Evolutionary conservation across 345 rosid genomes (phyloP), one percentile per base, ranked within the genome.

Genomic region (Lenwebbia sp.): DNA sequence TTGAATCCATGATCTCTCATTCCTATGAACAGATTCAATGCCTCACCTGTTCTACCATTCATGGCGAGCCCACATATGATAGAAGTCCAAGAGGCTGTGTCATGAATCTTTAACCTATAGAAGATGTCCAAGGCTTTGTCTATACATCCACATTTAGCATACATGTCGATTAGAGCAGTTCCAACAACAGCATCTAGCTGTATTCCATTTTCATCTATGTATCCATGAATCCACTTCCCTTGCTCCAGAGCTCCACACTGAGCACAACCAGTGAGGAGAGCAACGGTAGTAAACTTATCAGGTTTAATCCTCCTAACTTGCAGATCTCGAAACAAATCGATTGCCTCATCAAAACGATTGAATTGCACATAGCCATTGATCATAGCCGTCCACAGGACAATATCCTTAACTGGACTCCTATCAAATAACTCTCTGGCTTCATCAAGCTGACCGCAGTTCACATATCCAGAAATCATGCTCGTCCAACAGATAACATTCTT

Each of bases 301-400:
- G 93, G 95, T 75, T 86, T 94, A 50, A 94, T 83, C 86, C 91
- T 88, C 54, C 5, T 84, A 3, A 76, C 85, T 84, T 93, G 98
- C 98, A 95, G 94, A 47, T 88, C 89, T 83, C 91, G 87, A 78
- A 94, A 95, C 85, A 95, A 87, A 13, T 87, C 86, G 4, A 94
- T 53, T 6, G 98, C 96, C 82, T 94, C 93, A 9, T 92, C 94
- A 54, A 93, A 94, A 41, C 86, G 88, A 83, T 93, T 94, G 85
- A 90, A 93, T 76, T 94, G 96, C 85, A 96, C 95, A 83, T 94
- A 94, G 41, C 96, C 98, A 85, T 94, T 94, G 81, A 96, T 92
- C 98, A 96, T 96, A 78, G 93, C 96, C n/a, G 97, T 96, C 98
- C 98, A 94, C 55, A 94, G 89, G 88, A 96, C 92, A 83, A 94